Base-by-base conservation (phyloP, 2,329 filamentous ascomycete species). In the Fusarium sacchari region DNA sequence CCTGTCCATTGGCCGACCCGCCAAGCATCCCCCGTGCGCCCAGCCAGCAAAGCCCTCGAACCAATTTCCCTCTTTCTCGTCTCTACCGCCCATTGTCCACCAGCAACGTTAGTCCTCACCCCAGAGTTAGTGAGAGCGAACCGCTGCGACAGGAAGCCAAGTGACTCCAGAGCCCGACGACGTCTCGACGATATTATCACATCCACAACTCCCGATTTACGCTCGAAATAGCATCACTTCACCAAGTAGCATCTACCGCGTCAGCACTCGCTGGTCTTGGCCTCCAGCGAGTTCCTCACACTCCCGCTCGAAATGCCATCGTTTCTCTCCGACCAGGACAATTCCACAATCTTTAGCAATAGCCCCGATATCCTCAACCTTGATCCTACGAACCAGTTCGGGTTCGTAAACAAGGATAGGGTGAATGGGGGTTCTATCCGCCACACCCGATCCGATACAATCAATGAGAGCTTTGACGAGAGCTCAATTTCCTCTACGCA, bases 391-490 rank as follows among this genome's bases (percentile, higher is more conserved):
- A 82, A 81, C 71, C 81, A 81, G 56, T 82, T 84, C 71, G 79
- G 79, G 53, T 76, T 83, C 61, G 76, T 76, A 55, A 70, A 76
- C 53, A 83, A 82, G 69, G 79, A 80, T 65, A 79, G 77, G 67
- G 73, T 82, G 67, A 78, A 83, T 80, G 81, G 79, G 76, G 78
- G 79, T 73, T 77, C 79, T 44, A 76, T 83, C 81, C 73, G 80
- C 79, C 77, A 83, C 79, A 76, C 86, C 80, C 80, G 83, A 75
- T 81, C 86, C 74, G 83, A 84, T 77, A 83, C 83, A 63, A 84
- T 84, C 77, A 83, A 85, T 82, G 86, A 87, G 76, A 86, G 83
- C 82, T 88, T 88, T 79, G 87, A 88, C 84, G 87, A 86, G 76
- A 85, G 84, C 78, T 87, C 87, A 65, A 84, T 86, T 72, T 84